Base-by-base conservation (phyloP, 75 land plant genomes). In the Cupressus sempervirens region DNA sequence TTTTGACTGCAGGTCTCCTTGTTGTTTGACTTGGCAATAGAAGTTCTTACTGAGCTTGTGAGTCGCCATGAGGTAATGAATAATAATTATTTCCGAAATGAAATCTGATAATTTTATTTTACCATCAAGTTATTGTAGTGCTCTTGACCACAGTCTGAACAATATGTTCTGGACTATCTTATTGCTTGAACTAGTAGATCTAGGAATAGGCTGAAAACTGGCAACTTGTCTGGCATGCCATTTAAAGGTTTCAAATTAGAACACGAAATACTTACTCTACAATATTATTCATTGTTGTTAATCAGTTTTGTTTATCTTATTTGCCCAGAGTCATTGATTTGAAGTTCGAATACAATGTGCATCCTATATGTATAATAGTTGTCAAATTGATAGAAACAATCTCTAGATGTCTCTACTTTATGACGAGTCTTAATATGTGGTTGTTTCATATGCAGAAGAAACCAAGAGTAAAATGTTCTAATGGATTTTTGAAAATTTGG, bases 11-110 rank as follows among this genome's bases (percentile, higher is more conserved):
- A 98, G 99, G 98, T 92, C 81, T 84, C 95, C 12, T 87, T 91
- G 15, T 88, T 94, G 70, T 94, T 98, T 93, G 96, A 96, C 87
- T 62, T 98, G 85, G 98, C 99, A 23, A 86, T 96, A 85, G 98
- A 98, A 86, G 98, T 98, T 88, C 91, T 98, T 46, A 89, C 90
- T 82, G 98, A 98, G 86, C 93, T 98, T 82, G 94, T 96, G 45
- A 90, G 92, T 87, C 92, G 95, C 34, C 92, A 98, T 86, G 99
- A 98, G 95, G 99, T 98, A 93, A 43, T 32, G 30, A 85, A 35
- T 50, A 41, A 34, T 65, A 45, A 30, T 70, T 72, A 72, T 32
- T 72, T 3, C 3, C 0, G 3, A 32, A 32, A 13, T 72, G 3
- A 12, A 72, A 72, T 32, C 74, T 72, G 74, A 72, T 72, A 1